Conservation (phyloP, 345 rosid genomes). For the Camelina hispida region DNA sequence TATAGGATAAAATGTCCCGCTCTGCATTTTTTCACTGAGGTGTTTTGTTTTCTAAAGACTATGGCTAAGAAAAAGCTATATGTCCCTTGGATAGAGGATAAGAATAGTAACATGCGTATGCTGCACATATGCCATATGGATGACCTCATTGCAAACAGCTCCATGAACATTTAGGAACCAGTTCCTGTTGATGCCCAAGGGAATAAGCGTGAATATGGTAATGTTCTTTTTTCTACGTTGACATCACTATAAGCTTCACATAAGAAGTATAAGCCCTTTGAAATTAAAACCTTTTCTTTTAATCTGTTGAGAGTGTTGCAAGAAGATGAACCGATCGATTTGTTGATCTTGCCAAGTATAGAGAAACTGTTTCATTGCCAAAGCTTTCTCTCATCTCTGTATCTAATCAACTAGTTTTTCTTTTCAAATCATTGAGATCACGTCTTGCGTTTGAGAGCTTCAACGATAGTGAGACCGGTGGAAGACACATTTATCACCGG, state of each 20-base stretch:
- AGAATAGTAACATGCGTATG: conserved; percentile 90
- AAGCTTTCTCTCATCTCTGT: neutral
- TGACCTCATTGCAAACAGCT: conserved; percentile 82
- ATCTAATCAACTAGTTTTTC: neutral
- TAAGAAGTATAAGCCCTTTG: neutral
- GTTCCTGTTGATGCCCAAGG: conserved; percentile 72
- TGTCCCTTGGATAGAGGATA: conserved; percentile 95
- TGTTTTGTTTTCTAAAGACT: conserved; percentile 7
- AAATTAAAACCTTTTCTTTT: neutral
- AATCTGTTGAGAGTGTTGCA: conserved; percentile 64
- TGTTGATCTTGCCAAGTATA: conserved; percentile 84
- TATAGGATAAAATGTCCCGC: neutral
- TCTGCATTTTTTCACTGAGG: neutral
- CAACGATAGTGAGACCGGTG: too few species aligned
- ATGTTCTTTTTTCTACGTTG: neutral
- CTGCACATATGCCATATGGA: conserved; percentile 69
- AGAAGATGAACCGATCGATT: conserved; percentile 77
- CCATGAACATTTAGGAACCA: conserved; percentile 94
- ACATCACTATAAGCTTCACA: conserved; percentile 1
- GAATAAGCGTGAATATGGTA: conserved; percentile 86
- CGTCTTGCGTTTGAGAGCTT: conserved; percentile 86
- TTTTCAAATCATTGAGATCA: conserved; percentile 33
- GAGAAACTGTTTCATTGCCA: conserved; percentile 15
- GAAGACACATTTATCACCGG: too few species aligned
- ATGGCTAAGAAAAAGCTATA: conserved; percentile 64